phyloP scores from a whole-genome alignment of 2,329 filamentous ascomycete genomes.

The Beauveria australis region DNA sequence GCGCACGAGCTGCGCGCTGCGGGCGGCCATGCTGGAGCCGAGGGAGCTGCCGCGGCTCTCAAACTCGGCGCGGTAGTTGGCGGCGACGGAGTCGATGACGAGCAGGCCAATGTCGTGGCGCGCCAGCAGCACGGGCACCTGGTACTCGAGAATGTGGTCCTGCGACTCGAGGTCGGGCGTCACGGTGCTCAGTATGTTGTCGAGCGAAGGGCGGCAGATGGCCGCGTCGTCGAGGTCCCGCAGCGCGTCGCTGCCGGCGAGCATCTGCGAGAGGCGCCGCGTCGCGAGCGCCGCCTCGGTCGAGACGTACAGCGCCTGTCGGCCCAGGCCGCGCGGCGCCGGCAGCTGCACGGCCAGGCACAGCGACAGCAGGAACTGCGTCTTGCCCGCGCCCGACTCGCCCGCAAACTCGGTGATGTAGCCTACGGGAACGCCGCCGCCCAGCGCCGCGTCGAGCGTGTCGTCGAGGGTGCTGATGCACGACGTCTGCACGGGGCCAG shows the following conservation, averaged over 20 bases:
- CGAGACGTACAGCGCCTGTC: constrained; percentile 83
- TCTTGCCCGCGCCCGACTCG: constrained; percentile 92
- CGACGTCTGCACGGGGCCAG: constrained; percentile 15
- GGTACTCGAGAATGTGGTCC: constrained; percentile 88
- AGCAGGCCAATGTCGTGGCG: constrained; percentile 73
- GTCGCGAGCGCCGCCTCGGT: constrained; percentile 85
- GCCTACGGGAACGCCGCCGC: constrained; percentile 72
- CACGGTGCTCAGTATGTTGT: constrained; percentile 69
- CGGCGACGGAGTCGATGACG: constrained; percentile 84
- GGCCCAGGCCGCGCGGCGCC: constrained; percentile 59
- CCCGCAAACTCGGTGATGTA: constrained; percentile 85
- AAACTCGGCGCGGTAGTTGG: constrained; percentile 92
- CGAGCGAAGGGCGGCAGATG: constrained; percentile 50
- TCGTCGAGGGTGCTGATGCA: constrained; percentile 75
- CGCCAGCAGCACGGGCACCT: constrained; percentile 76
- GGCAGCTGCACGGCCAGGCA: constrained; percentile 79
- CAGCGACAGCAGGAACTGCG: constrained; percentile 80
- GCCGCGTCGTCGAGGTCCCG: constrained; percentile 21
- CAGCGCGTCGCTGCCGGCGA: constrained; percentile 58
- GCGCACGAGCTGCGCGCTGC: constrained; percentile 68
- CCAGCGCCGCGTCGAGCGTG: constrained; percentile 58
- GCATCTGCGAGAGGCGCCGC: constrained; percentile 69
- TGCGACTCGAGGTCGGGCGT: constrained; percentile 89
- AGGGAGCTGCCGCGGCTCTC: constrained; percentile 38
- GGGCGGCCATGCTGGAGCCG: constrained; percentile 59